phyloP scores from a whole-genome alignment of 768 basidiomycete genomes.

The Tylopilus sp. region DNA sequence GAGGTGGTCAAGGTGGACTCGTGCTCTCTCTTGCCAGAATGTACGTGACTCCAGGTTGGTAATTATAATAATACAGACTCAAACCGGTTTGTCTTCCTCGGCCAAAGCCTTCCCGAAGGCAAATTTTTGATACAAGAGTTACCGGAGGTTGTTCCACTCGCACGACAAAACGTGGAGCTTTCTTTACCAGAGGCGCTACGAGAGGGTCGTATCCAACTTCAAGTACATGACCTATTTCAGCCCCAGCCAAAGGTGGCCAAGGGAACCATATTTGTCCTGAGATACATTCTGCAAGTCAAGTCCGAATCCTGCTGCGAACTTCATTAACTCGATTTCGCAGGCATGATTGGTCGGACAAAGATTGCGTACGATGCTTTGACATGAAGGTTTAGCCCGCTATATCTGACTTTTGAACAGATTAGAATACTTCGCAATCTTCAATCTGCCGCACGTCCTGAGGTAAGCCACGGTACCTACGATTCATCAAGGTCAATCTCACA shows the following conservation, averaged over 20 bases:
- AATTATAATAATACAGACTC: not conserved
- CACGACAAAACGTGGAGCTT: not conserved
- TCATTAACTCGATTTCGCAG: not conserved
- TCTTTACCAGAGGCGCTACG: not conserved
- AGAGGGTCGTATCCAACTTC: constrained; percentile 3
- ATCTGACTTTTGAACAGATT: not conserved
- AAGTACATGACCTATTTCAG: not conserved
- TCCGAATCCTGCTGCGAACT: not conserved
- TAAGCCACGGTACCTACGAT: not conserved
- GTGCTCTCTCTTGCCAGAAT: constrained; percentile 2
- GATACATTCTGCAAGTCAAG: not conserved
- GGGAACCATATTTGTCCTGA: not conserved
- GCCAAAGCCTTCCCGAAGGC: not conserved
- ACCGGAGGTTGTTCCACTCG: not conserved
- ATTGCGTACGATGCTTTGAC: not conserved
- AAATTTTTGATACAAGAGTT: not conserved
- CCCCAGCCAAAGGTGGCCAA: not conserved
- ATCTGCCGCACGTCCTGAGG: not conserved
- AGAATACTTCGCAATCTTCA: not conserved
- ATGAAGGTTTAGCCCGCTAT: not conserved
- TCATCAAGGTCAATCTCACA: not conserved
- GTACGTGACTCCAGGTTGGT: not conserved
- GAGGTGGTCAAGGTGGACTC: constrained; percentile 1
- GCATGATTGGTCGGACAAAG: constrained; percentile 3
- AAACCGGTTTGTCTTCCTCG: too few relatives aligned